phyloP scores from a whole-genome alignment of 352 stramenopile genomes.

The Thraustotheca clavata region DNA sequence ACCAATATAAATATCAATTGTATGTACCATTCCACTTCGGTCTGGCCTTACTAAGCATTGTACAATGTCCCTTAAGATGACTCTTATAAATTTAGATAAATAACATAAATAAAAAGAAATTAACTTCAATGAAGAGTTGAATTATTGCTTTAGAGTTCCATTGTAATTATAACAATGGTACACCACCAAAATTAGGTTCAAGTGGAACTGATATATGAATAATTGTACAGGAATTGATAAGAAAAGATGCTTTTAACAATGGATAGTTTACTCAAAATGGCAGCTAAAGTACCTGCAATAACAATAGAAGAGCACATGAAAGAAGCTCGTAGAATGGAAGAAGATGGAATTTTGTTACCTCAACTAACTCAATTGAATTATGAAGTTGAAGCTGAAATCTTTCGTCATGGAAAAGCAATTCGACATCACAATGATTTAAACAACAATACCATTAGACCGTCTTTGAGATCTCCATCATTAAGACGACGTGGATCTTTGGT shows the following conservation, averaged over 20 bases:
- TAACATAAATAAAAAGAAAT: too few relatives aligned
- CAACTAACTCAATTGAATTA: slow-evolving; percentile 6
- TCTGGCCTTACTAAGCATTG: too few relatives aligned
- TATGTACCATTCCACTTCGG: too few relatives aligned
- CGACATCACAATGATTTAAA: not conserved
- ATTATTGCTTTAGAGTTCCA: too few relatives aligned
- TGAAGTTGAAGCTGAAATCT: not conserved
- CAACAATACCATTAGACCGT: not conserved
- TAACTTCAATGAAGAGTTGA: too few relatives aligned
- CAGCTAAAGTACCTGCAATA: not conserved
- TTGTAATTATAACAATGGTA: too few relatives aligned
- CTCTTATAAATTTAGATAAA: too few relatives aligned
- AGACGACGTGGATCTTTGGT: not conserved
- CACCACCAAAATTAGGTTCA: too few relatives aligned
- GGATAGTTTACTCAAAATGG: slow-evolving; percentile 9
- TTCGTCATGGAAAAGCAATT: not conserved
- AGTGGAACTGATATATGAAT: too few relatives aligned
- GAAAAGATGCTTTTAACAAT: slow-evolving; percentile 18
- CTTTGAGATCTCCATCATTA: not conserved
- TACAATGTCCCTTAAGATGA: too few relatives aligned
- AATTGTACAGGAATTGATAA: too few relatives aligned
- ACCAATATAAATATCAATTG: too few relatives aligned
- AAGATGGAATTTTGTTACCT: slow-evolving; percentile 3
- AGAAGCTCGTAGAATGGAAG: not conserved
- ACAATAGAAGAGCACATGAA: not conserved